These are phyloP conservation scores for Juncus inflexus DNA, from an alignment of 176 grass and related monocot species.

Conservation along the genomic window DNA sequence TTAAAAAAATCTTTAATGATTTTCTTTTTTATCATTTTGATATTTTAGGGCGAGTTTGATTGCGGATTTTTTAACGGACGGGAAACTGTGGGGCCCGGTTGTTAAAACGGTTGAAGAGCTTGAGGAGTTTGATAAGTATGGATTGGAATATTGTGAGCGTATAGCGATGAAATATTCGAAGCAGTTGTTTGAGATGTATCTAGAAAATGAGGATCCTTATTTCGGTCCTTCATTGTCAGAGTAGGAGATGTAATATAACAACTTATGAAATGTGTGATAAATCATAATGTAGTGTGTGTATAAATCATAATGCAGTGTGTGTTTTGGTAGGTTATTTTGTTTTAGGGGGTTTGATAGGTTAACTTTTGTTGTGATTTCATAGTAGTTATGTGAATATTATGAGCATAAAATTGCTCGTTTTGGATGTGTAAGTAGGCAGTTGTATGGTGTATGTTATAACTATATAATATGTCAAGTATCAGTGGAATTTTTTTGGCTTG, in stretches of 20 bases:
- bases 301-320: too few species aligned
- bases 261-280: too few species aligned
- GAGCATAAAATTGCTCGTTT: too few species aligned
- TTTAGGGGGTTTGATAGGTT: too few species aligned
- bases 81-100: conserved; percentile 43
- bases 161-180: conserved; percentile 51
- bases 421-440: too few species aligned
- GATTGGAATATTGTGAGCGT: conserved; percentile 40
- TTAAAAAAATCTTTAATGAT: background rate
- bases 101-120: conserved; percentile 52
- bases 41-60: conserved; percentile 46
- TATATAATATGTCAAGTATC: too few species aligned
- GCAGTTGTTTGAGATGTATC: conserved; percentile 72
- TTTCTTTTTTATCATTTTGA: conserved; percentile 6
- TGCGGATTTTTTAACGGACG: conserved; percentile 66
- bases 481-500: too few species aligned
- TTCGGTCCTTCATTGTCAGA: conserved; percentile 38
- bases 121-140: conserved; percentile 28
- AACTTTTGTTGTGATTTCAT: too few species aligned
- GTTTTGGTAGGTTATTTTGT: too few species aligned
- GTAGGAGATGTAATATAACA: background rate
- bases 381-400: too few species aligned
- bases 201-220: conserved; percentile 54
- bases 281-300: too few species aligned
- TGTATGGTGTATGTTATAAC: too few species aligned